Evolutionary conservation across 495 filamentous ascomycete species (phyloP).

Genomic region (Aspergillus wentii): DNA sequence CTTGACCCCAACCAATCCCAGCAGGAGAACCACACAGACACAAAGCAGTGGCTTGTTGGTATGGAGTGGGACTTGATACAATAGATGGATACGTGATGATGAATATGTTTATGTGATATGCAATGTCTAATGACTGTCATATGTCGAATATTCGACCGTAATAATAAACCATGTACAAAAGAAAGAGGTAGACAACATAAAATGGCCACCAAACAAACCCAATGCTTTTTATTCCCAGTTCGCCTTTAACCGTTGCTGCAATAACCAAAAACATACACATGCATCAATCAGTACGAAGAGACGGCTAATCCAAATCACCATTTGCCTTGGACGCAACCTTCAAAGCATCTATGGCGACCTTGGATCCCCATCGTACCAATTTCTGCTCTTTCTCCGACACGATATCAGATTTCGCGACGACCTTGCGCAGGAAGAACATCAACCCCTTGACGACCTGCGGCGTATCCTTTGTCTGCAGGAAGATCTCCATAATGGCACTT

Average conservation of each 20-base stretch:
- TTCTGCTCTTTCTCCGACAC: conserved; percentile 54
- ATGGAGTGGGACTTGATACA: conserved; percentile 37
- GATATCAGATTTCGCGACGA: conserved; percentile 70
- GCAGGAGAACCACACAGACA: neutral
- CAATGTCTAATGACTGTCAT: no score
- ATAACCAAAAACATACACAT: neutral
- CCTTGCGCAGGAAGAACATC: conserved; percentile 73
- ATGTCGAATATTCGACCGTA: neutral
- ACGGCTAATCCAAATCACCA: conserved; percentile 2
- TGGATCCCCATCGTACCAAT: conserved; percentile 65
- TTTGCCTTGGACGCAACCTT: conserved; percentile 37
- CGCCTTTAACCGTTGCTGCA: neutral
- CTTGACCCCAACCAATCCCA: neutral
- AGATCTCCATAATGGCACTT: conserved; percentile 57
- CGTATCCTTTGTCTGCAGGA: conserved; percentile 53
- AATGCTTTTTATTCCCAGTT: conserved; percentile 1
- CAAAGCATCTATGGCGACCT: conserved; percentile 55
- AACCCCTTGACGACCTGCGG: conserved; percentile 64
- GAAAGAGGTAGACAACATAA: neutral
- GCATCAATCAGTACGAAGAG: neutral
- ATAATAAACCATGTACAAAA: conserved; percentile 1
- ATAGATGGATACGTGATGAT: no score
- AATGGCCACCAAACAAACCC: neutral
- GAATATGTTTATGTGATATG: no score
- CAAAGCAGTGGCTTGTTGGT: conserved; percentile 29